phyloP scores from a whole-genome alignment of 106 monocot species.

The Acorus calamus region DNA sequence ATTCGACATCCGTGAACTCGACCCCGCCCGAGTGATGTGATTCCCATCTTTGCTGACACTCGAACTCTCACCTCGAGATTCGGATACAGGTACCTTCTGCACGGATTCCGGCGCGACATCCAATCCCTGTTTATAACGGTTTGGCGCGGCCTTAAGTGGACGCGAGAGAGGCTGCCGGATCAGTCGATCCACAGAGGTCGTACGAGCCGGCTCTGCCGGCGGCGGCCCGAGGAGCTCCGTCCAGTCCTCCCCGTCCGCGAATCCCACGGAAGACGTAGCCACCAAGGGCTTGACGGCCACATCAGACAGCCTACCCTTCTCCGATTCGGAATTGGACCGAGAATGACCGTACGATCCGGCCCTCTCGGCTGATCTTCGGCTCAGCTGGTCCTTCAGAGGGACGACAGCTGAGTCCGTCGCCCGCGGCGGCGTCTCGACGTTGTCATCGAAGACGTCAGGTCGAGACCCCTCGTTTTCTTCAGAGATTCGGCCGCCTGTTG shows the following conservation, averaged over 20 bases:
- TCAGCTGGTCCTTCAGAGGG: too few species aligned
- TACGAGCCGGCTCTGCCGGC: neutral
- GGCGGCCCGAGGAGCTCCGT: conserved; percentile 56
- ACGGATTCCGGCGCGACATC: too few species aligned
- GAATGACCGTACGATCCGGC: neutral
- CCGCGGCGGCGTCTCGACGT: conserved; percentile 5
- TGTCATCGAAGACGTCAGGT: neutral
- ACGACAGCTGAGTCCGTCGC: neutral
- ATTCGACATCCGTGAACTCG: neutral
- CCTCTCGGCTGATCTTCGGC: too few species aligned
- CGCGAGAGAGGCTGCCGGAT: neutral
- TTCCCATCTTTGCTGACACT: too few species aligned
- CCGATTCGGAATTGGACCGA: neutral
- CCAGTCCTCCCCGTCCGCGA: conserved; percentile 66
- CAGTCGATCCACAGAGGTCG: neutral
- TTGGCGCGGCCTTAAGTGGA: conserved; percentile 11
- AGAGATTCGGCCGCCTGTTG: conserved; percentile 92
- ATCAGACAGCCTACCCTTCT: neutral
- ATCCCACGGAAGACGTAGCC: conserved; percentile 1
- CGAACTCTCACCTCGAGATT: too few species aligned
- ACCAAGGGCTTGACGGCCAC: neutral
- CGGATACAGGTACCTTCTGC: too few species aligned
- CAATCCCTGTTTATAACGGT: too few species aligned
- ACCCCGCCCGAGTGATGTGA: neutral
- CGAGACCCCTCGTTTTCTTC: conserved; percentile 19